phyloP scores from a whole-genome alignment of 768 basidiomycete species.

The Lyophyllum atratum region DNA sequence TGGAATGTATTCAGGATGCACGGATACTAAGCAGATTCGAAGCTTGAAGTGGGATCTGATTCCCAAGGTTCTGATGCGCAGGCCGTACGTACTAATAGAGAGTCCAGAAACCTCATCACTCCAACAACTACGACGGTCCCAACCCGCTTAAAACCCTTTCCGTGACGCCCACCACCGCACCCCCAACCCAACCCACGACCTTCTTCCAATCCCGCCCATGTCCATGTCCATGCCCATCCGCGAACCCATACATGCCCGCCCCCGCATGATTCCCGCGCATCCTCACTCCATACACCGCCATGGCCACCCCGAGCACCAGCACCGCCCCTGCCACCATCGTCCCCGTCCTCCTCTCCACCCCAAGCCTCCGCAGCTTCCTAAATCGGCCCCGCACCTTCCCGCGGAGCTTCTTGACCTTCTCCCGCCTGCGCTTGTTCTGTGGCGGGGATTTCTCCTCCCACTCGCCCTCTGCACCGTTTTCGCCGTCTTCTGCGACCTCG shows the following conservation, averaged over 20 bases:
- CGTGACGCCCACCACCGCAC: slow-evolving; percentile 22
- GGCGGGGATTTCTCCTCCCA: slow-evolving; percentile 14
- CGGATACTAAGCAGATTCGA: too few species aligned
- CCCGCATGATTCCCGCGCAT: slow-evolving; percentile 22
- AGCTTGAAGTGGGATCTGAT: too few species aligned
- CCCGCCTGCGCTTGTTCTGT: slow-evolving; percentile 15
- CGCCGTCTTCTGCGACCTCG: slow-evolving; percentile 16
- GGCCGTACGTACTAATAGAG: not conserved
- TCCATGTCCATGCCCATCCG: slow-evolving; percentile 9
- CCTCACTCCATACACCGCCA: slow-evolving; percentile 54
- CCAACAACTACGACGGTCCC: not conserved
- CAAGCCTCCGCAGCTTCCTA: slow-evolving; percentile 19
- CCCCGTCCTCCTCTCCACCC: slow-evolving; percentile 37
- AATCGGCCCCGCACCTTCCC: slow-evolving; percentile 19
- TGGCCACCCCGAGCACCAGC: slow-evolving; percentile 67
- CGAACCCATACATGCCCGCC: slow-evolving; percentile 16
- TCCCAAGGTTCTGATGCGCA: too few species aligned
- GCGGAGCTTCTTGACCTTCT: slow-evolving; percentile 19
- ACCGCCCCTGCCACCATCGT: slow-evolving; percentile 66
- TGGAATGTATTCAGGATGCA: too few species aligned
- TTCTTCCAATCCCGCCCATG: slow-evolving; percentile 27
- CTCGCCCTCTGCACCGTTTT: slow-evolving; percentile 8
- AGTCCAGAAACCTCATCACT: not conserved
- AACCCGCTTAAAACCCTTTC: slow-evolving; percentile 19
- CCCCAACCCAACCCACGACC: slow-evolving; percentile 31